These are phyloP conservation scores for Ampelocalamus luodianensis DNA, from an alignment of 176 grass and related monocot genomes.

Conservation along the genomic window DNA sequence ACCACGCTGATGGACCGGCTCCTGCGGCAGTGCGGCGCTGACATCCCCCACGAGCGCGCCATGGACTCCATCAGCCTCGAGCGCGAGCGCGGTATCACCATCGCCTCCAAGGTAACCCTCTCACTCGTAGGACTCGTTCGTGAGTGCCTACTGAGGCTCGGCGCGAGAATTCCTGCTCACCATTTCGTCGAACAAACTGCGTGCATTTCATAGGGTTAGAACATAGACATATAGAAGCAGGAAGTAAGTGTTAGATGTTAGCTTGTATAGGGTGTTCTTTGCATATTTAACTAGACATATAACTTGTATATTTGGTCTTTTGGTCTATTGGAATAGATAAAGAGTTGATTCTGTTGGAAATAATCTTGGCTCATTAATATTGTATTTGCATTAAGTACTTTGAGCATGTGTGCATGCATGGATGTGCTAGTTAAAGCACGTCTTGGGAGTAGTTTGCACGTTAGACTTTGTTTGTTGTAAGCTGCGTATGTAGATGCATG, in stretches of 20 bases:
- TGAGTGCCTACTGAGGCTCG: neutral
- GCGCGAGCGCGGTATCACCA: slow-evolving; percentile 91
- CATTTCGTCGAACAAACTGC: slow-evolving; percentile 31
- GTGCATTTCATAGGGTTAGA: neutral
- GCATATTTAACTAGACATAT: too few relatives aligned
- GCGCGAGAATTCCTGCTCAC: neutral
- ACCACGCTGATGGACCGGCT: slow-evolving; percentile 98
- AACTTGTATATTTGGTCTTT: too few relatives aligned
- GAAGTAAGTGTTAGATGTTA: neutral
- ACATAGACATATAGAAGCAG: slow-evolving; percentile 2
- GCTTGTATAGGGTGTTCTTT: too few relatives aligned
- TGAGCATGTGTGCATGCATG: too few relatives aligned
- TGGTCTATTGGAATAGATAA: too few relatives aligned
- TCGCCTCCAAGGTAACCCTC: slow-evolving; percentile 78
- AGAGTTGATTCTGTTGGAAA: too few relatives aligned
- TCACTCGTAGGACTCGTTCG: neutral
- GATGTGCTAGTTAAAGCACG: too few relatives aligned
- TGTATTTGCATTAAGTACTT: too few relatives aligned
- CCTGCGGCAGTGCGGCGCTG: slow-evolving; percentile 86
- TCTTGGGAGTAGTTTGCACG: too few relatives aligned
- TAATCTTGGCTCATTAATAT: too few relatives aligned
- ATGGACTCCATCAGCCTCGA: slow-evolving; percentile 95
- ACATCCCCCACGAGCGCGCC: slow-evolving; percentile 91
- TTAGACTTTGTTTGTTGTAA: too few relatives aligned
- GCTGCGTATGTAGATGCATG: too few relatives aligned